phyloP scores from a whole-genome alignment of 2,329 filamentous ascomycete species.

The Penicillium thymicola region DNA sequence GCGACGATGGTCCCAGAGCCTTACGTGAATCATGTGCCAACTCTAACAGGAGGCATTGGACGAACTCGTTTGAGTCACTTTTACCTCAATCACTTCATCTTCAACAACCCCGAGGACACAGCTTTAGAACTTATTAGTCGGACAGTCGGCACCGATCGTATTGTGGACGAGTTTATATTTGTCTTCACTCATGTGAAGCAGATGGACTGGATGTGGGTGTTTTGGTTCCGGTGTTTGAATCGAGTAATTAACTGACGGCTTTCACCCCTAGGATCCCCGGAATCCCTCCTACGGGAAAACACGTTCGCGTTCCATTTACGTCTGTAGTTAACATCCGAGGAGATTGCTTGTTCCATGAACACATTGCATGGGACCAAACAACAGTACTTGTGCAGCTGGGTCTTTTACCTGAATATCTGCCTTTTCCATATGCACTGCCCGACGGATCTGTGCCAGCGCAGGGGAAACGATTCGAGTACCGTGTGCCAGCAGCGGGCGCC shows the following conservation, averaged over 20 bases:
- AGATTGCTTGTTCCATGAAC: constrained; percentile 66
- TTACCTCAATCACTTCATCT: constrained; percentile 72
- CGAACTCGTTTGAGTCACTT: constrained; percentile 61
- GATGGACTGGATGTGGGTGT: constrained; percentile 67
- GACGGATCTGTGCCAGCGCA: constrained; percentile 35
- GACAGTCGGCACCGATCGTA: constrained; percentile 67
- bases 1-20: constrained; percentile 76
- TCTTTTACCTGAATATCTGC: constrained; percentile 62
- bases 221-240: background rate
- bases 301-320: constrained; percentile 61
- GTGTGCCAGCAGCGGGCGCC: constrained; percentile 57
- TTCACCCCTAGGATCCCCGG: constrained; percentile 51
- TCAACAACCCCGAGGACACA: constrained; percentile 66
- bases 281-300: constrained; percentile 55
- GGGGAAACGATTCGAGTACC: constrained; percentile 54
- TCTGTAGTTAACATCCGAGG: constrained; percentile 66
- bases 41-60: constrained; percentile 67
- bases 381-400: constrained; percentile 61
- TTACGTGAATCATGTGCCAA: constrained; percentile 75
- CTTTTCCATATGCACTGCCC: constrained; percentile 56
- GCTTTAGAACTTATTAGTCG: constrained; percentile 67
- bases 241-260: background rate
- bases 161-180: constrained; percentile 69
- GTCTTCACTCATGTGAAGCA: constrained; percentile 60
- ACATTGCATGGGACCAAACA: constrained; percentile 68